phyloP scores from a whole-genome alignment of 2,329 filamentous ascomycete species.

The Lecanicillium sp. region DNA sequence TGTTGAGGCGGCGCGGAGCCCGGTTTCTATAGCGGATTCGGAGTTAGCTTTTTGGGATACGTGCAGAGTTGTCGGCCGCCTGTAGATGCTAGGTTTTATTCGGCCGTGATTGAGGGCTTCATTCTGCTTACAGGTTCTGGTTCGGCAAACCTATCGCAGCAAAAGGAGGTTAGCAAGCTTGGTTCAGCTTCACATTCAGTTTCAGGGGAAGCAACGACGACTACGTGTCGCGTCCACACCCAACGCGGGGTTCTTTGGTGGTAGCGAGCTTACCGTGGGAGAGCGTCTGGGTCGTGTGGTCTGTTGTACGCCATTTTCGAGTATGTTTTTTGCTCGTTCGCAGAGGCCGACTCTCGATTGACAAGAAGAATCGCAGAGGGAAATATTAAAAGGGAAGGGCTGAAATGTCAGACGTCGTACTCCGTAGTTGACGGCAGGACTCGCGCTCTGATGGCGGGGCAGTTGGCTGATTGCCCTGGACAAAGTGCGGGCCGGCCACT shows the following conservation, averaged over 20 bases:
- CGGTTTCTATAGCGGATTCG: too few relatives aligned
- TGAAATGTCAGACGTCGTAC: too few relatives aligned
- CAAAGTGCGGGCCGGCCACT: too few relatives aligned
- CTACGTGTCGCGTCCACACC: too few relatives aligned
- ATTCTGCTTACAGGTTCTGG: conserved; percentile 53
- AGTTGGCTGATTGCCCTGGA: too few relatives aligned
- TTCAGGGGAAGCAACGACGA: conserved; percentile 7
- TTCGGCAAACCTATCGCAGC: conserved; percentile 55
- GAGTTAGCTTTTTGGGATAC: too few relatives aligned
- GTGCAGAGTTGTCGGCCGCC: too few relatives aligned
- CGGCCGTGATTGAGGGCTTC: too few relatives aligned
- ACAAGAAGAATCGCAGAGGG: not conserved
- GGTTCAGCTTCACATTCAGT: conserved; percentile 4
- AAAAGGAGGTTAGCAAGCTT: conserved; percentile 6
- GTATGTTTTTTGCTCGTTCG: conserved; percentile 1
- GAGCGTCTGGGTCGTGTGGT: conserved; percentile 86
- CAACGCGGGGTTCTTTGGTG: conserved; percentile 10
- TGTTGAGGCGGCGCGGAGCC: conserved; percentile 19
- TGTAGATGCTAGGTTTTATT: too few relatives aligned
- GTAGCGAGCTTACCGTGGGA: conserved; percentile 64
- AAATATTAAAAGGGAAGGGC: not conserved
- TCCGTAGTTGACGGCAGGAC: too few relatives aligned
- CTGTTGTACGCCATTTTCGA: conserved; percentile 83
- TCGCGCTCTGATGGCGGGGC: too few relatives aligned
- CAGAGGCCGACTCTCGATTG: too few relatives aligned